Percentiles rank a stretch among this genome's conserved stretches.
These are phyloP conservation scores for Helenozyma baotianmanensis DNA, from an alignment of 805 yeast genomes.

Conservation along the genomic window DNA sequence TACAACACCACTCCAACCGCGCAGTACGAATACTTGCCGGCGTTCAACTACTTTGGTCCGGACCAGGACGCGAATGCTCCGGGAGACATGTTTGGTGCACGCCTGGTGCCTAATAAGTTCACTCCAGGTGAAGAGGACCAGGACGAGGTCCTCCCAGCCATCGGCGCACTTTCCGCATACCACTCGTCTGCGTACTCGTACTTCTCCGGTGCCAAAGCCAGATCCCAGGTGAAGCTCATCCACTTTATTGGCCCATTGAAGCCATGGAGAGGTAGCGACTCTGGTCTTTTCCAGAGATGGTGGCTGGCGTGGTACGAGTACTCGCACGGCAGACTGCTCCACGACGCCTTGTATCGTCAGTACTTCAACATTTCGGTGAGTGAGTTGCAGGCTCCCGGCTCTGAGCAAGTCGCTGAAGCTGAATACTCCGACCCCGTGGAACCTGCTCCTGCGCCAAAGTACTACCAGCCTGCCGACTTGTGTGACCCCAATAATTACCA, in stretches of 20 bases:
- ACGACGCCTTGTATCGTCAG: constrained; percentile 13
- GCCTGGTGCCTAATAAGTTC: too few species aligned
- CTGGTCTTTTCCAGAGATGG: constrained; percentile 28
- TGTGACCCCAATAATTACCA: constrained; percentile 30
- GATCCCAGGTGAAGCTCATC: constrained; percentile 42
- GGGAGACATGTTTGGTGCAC: neutral
- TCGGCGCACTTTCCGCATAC: constrained; percentile 1
- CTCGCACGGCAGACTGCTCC: constrained; percentile 23
- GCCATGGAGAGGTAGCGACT: constrained; percentile 43
- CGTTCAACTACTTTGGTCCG: constrained; percentile 46
- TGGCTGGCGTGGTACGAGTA: constrained; percentile 35
- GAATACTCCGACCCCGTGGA: neutral
- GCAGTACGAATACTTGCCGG: constrained; percentile 70
- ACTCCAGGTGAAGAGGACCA: neutral
- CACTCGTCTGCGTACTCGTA: constrained; percentile 3
- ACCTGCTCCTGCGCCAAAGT: neutral
- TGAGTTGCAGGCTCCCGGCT: constrained; percentile 2
- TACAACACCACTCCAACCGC: constrained; percentile 75
- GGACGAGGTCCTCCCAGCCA: neutral
- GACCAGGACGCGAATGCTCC: neutral
- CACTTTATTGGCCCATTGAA: constrained; percentile 66
- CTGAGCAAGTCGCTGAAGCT: neutral
- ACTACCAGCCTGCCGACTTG: constrained; percentile 18
- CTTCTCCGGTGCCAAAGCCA: constrained; percentile 1
- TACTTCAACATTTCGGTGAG: constrained; percentile 4